phyloP scores from a whole-genome alignment of 2,329 filamentous ascomycete species.

The Coniochaeta sp. region DNA sequence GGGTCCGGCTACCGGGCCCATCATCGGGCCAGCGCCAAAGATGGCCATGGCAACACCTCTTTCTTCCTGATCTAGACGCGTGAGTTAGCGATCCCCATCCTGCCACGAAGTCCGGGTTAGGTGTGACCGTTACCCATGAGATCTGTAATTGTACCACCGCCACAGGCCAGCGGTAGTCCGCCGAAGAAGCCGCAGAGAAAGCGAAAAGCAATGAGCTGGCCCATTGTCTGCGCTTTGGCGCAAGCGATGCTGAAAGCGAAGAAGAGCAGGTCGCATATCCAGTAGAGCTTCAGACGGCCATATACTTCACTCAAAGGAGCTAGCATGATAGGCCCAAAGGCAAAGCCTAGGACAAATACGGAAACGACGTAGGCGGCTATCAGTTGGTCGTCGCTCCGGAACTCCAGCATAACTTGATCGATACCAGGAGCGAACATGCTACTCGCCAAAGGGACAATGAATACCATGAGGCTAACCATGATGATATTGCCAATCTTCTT shows the following conservation, averaged over 20 bases:
- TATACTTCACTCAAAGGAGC: conserved; percentile 42
- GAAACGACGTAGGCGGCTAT: conserved; percentile 46
- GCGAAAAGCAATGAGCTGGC: conserved; percentile 37
- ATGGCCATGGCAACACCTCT: conserved; percentile 40
- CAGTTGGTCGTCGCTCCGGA: conserved; percentile 20
- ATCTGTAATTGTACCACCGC: conserved; percentile 43
- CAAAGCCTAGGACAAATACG: conserved; percentile 48
- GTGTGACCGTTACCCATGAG: conserved; percentile 30
- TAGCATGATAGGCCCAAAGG: conserved; percentile 38
- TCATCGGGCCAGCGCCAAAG: conserved; percentile 24
- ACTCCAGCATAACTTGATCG: neutral
- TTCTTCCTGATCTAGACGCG: conserved; percentile 25
- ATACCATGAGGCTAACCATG: conserved; percentile 5
- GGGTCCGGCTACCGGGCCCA: conserved; percentile 30
- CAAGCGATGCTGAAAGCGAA: conserved; percentile 58
- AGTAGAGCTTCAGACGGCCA: conserved; percentile 29
- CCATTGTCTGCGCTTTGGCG: conserved; percentile 46
- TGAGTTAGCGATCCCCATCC: conserved; percentile 13
- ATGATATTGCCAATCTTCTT: conserved; percentile 1
- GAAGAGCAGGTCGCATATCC: conserved; percentile 34
- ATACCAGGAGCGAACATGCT: neutral
- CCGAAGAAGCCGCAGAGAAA: conserved; percentile 36
- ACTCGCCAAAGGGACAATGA: neutral
- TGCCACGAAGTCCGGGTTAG: conserved; percentile 19
- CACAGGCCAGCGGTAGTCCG: conserved; percentile 35